Evolutionary conservation across 106 monocot genomes (phyloP), one percentile per base, ranked within the genome.

Genomic region (Gastrodia elata): DNA sequence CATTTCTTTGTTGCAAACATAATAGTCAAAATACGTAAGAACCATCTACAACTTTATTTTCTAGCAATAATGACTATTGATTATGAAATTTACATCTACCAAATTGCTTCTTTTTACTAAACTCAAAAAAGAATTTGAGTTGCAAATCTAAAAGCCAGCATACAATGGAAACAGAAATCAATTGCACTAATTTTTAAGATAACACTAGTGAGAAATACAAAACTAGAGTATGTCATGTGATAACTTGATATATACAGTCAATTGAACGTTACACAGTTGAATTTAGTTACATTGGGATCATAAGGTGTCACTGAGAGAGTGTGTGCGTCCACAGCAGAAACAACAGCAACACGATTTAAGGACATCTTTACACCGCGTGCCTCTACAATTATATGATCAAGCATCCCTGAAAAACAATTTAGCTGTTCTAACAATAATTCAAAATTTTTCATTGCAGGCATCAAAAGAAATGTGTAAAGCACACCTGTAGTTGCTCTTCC

Each of bases 361-460:
- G 93, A 73, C 76, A 87, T 65, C 75, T 98, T 98, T 68, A 64
- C 82, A 77, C 87, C 88, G 73, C 71, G 77, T 55, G 77, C 77
- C 70, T 93, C 98, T 25, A 93, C 98, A 73, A 93, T 87, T 48
- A 98, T 87, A 82, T 98, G 98, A 80, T 98, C 98, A 72, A 98
- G 88, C 84, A 91, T 87, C 39, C 90, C 90, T 91, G 68, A n/a
- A 76, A 35, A 72, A 44, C 28, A 20, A 64, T 22, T 34, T 42
- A 76, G 11, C 2, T 30, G 20, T 34, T 65, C 2, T 36, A 76
- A 52, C 9, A 55, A 26, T 43, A 58, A 40, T 9, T 39, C 7
- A 9, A 37, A 67, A 67, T 11, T 30, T 10, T 32, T 11, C 3
- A 38, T 13, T 3, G 15, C 33, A 9, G 6, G 9, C 30, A 46